Evolutionary conservation across 2,329 filamentous ascomycete species (phyloP).

Genomic region (Sporothrix pseudoabietina): DNA sequence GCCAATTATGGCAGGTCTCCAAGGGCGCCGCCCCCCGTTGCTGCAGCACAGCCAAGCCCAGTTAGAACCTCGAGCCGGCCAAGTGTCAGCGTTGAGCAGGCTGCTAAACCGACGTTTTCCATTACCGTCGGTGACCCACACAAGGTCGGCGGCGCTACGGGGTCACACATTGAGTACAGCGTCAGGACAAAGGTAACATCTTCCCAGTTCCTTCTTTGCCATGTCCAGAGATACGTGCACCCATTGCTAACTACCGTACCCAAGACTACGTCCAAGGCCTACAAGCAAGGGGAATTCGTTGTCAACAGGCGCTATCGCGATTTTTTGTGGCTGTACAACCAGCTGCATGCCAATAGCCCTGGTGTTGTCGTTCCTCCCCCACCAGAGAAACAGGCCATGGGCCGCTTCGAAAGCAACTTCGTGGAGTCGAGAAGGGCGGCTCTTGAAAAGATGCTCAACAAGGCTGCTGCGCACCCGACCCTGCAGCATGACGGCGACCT

Average conservation of each 20-base stretch:
- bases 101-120: constrained; percentile 85
- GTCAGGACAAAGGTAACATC: constrained; percentile 80
- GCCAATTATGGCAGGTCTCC: constrained; percentile 55
- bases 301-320: constrained; percentile 94
- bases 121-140: constrained; percentile 95
- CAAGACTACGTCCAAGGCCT: constrained; percentile 93
- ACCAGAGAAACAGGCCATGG: constrained; percentile 96
- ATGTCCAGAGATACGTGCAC: not conserved
- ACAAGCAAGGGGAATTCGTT: constrained; percentile 87
- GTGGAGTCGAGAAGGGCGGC: constrained; percentile 90
- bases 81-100: constrained; percentile 89
- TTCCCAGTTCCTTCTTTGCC: not conserved
- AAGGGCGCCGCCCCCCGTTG: constrained; percentile 67
- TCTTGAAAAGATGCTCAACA: constrained; percentile 97
- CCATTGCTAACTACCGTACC: not conserved
- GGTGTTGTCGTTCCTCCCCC: constrained; percentile 94
- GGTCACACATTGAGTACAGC: constrained; percentile 96
- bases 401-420: constrained; percentile 94
- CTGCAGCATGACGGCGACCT: constrained; percentile 91
- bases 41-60: constrained; percentile 57
- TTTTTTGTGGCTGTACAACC: constrained; percentile 97
- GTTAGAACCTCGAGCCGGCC: constrained; percentile 62
- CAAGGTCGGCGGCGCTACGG: constrained; percentile 95
- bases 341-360: constrained; percentile 90
- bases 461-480: constrained; percentile 83